Evolutionary conservation across 495 filamentous ascomycete species (phyloP).

Genomic region (Durotheca rogersii): DNA sequence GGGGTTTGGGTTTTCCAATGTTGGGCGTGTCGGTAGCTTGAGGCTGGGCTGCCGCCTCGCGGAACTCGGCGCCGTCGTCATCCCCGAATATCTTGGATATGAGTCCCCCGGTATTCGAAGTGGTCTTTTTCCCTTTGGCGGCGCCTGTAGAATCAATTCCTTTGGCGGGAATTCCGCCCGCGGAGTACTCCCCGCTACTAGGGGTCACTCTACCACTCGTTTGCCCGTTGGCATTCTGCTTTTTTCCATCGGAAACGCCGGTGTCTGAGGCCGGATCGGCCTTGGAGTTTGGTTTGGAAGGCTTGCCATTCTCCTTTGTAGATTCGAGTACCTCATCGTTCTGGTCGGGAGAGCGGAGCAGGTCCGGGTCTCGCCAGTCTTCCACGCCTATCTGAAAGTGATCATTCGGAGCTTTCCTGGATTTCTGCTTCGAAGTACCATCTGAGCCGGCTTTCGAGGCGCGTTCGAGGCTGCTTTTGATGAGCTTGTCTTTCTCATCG

Average conservation of each 20-base stretch:
- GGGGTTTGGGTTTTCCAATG: conserved; percentile 16
- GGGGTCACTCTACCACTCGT: conserved; percentile 73
- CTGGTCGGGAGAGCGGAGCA: conserved; percentile 48
- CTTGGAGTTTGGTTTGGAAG: conserved; percentile 26
- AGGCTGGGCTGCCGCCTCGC: conserved; percentile 26
- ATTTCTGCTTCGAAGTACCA: conserved; percentile 18
- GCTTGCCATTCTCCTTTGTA: conserved; percentile 13
- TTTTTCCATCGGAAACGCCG: conserved; percentile 34
- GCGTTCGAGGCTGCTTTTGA: conserved; percentile 40
- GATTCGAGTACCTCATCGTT: conserved; percentile 18
- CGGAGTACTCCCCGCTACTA: conserved; percentile 72
- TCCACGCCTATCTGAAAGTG: conserved; percentile 90
- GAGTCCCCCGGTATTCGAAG: conserved; percentile 33
- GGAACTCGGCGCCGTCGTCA: conserved; percentile 37
- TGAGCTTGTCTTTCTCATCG: conserved; percentile 49
- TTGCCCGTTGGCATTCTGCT: conserved; percentile 42
- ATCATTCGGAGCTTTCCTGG: conserved; percentile 49
- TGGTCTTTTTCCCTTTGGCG: conserved; percentile 25
- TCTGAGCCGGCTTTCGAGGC: conserved; percentile 34
- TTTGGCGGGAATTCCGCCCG: conserved; percentile 32
- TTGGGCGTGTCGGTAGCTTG: conserved; percentile 10
- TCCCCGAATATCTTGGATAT: conserved; percentile 52
- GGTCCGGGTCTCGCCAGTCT: conserved; percentile 87
- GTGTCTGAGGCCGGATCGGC: conserved; percentile 14
- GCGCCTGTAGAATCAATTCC: conserved; percentile 26